These are phyloP conservation scores for Saccharomycopsis babjevae DNA, from an alignment of 805 yeast species.

Conservation along the genomic window DNA sequence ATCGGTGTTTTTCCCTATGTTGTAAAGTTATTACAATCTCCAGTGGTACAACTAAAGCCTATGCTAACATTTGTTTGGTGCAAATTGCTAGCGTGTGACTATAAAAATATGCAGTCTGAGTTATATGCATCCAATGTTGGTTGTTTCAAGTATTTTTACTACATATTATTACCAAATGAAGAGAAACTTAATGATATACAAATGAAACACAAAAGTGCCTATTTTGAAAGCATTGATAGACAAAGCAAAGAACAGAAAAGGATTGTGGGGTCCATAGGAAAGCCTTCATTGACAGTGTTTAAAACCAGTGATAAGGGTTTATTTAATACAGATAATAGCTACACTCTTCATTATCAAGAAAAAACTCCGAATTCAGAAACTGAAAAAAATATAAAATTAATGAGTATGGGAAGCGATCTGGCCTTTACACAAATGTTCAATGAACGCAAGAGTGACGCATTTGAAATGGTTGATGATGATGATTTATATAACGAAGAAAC, in stretches of 20 bases:
- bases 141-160: conserved; percentile 44
- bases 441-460: background rate
- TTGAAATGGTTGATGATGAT: conserved; percentile 1
- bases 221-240: conserved; percentile 18
- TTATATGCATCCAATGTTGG: conserved; percentile 27
- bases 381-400: background rate
- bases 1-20: conserved; percentile 96
- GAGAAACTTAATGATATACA: conserved; percentile 14
- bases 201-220: conserved; percentile 13
- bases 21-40: conserved; percentile 78
- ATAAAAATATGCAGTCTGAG: conserved; percentile 82
- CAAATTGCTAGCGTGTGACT: conserved; percentile 91
- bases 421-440: background rate
- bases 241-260: conserved; percentile 15
- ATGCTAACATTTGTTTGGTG: conserved; percentile 97
- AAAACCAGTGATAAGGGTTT: background rate
- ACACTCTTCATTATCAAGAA: background rate
- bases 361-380: background rate
- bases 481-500: background rate
- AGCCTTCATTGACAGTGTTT: conserved; percentile 13
- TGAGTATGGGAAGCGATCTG: background rate
- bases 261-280: conserved; percentile 15
- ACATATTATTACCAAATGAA: conserved; percentile 49
- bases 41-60: conserved; percentile 91
- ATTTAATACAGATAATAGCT: too few relatives aligned